Conservation (phyloP, 768 basidiomycete genomes). For the Mrakia hoshinonis region DNA sequence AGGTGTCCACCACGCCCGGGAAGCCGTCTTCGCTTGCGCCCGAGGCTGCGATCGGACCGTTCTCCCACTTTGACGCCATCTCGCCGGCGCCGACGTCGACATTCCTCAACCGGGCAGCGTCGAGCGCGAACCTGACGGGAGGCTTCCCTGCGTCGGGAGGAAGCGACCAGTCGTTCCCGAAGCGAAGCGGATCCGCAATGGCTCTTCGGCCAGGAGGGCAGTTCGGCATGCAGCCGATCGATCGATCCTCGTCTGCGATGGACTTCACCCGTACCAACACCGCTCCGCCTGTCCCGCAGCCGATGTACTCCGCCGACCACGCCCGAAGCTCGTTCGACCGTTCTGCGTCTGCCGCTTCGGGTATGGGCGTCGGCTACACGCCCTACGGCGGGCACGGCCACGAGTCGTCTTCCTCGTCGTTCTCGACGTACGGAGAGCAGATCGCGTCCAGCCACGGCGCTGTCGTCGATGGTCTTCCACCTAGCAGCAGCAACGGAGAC, state of each 20-base stretch:
- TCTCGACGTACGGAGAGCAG: constrained; percentile 13
- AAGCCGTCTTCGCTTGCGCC: neutral
- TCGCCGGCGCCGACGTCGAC: constrained; percentile 53
- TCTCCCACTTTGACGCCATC: constrained; percentile 86
- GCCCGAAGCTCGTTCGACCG: constrained; percentile 1
- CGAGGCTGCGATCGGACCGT: constrained; percentile 57
- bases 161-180: constrained; percentile 44
- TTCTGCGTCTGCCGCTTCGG: neutral
- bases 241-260: constrained; percentile 69
- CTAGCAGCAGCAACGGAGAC: neutral
- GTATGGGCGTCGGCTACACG: neutral
- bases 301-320: constrained; percentile 7
- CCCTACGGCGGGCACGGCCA: neutral
- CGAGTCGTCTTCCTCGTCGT: neutral
- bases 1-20: neutral
- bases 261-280: constrained; percentile 52
- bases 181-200: constrained; percentile 63
- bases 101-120: constrained; percentile 34
- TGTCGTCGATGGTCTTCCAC: no score
- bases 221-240: constrained; percentile 45
- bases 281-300: constrained; percentile 30
- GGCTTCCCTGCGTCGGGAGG: constrained; percentile 14
- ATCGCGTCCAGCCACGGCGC: neutral
- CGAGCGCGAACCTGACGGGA: constrained; percentile 34
- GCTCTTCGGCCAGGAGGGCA: constrained; percentile 48